Percentiles rank a stretch among this genome's conserved stretches.
Conservation (phyloP, 768 basidiomycete genomes). For the Clitopilus hobsonii region DNA sequence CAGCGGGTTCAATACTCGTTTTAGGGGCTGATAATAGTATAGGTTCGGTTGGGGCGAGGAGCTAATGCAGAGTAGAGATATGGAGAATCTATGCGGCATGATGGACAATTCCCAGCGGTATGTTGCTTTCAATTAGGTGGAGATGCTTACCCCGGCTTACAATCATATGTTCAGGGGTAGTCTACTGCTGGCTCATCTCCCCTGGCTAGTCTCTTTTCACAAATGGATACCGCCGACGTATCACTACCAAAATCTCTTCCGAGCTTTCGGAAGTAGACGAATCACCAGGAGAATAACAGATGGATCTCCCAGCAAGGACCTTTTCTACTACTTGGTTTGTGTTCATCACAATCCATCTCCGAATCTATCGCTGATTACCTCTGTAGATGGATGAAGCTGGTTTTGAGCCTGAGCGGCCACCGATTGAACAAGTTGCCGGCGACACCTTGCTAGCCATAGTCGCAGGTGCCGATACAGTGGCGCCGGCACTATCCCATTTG, state of each 20-base stretch:
- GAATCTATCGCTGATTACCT: neutral
- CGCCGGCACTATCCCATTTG: slow-evolving; percentile 12
- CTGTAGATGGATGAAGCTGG: slow-evolving; percentile 18
- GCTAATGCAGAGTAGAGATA: slow-evolving; percentile 8
- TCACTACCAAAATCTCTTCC: slow-evolving; percentile 12
- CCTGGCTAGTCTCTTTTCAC: slow-evolving; percentile 12
- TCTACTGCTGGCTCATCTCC: slow-evolving; percentile 12
- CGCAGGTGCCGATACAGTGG: slow-evolving; percentile 15
- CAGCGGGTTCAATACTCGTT: neutral
- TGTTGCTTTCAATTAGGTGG: too few relatives aligned
- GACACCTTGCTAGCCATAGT: slow-evolving; percentile 13
- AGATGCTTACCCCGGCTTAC: too few relatives aligned
- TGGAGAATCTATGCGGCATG: slow-evolving; percentile 6
- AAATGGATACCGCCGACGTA: slow-evolving; percentile 8
- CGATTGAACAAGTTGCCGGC: slow-evolving; percentile 13
- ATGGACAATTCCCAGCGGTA: slow-evolving; percentile 11
- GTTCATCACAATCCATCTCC: neutral
- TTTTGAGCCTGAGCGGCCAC: slow-evolving; percentile 8
- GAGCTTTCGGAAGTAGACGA: slow-evolving; percentile 42
- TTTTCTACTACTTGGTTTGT: slow-evolving; percentile 18
- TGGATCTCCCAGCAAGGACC: slow-evolving; percentile 13
- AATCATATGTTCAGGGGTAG: slow-evolving; percentile 6
- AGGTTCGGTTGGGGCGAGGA: slow-evolving; percentile 23
- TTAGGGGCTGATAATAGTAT: neutral
- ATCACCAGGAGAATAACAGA: slow-evolving; percentile 58